Percentiles rank a stretch among this genome's conserved stretches.
phyloP scores from a whole-genome alignment of 768 basidiomycete genomes.

The Crassisporium funariophilum region DNA sequence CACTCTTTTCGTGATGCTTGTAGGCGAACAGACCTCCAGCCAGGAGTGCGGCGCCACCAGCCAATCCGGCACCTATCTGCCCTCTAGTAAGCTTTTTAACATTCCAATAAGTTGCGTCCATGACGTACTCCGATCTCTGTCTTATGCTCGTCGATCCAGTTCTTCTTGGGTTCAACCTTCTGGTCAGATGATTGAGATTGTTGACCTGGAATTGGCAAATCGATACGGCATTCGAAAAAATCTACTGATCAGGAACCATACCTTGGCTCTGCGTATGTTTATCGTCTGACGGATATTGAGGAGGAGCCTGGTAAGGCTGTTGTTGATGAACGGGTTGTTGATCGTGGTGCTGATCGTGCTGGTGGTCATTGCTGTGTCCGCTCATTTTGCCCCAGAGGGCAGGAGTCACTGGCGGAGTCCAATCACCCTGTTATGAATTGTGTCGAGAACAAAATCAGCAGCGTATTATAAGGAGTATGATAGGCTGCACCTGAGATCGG shows the following conservation, averaged over 20 bases:
- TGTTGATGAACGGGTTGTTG: slow-evolving; percentile 29
- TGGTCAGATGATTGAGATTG: too few relatives aligned
- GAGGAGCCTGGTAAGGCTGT: slow-evolving; percentile 28
- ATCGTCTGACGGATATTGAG: slow-evolving; percentile 16
- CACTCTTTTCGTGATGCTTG: slow-evolving; percentile 56
- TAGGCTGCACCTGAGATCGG: slow-evolving; percentile 55
- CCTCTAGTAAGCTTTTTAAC: too few relatives aligned
- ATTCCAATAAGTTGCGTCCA: slow-evolving; percentile 1
- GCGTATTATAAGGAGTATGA: not conserved
- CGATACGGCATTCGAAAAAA: too few relatives aligned
- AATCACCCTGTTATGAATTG: slow-evolving; percentile 52
- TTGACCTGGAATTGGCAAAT: too few relatives aligned
- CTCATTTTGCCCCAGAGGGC: slow-evolving; percentile 66
- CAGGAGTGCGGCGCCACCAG: slow-evolving; percentile 52
- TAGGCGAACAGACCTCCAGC: slow-evolving; percentile 54
- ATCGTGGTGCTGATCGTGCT: slow-evolving; percentile 30
- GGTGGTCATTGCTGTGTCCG: slow-evolving; percentile 16
- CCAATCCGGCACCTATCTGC: slow-evolving; percentile 69
- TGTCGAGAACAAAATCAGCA: not conserved
- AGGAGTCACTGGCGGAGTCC: slow-evolving; percentile 63
- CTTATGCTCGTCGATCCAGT: slow-evolving; percentile 49
- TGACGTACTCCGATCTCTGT: not conserved
- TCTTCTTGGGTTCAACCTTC: too few relatives aligned
- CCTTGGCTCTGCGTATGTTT: slow-evolving; percentile 20
- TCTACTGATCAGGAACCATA: slow-evolving; percentile 39